Conservation (phyloP, 2,329 filamentous ascomycete species). For the Apiospora koreana region DNA sequence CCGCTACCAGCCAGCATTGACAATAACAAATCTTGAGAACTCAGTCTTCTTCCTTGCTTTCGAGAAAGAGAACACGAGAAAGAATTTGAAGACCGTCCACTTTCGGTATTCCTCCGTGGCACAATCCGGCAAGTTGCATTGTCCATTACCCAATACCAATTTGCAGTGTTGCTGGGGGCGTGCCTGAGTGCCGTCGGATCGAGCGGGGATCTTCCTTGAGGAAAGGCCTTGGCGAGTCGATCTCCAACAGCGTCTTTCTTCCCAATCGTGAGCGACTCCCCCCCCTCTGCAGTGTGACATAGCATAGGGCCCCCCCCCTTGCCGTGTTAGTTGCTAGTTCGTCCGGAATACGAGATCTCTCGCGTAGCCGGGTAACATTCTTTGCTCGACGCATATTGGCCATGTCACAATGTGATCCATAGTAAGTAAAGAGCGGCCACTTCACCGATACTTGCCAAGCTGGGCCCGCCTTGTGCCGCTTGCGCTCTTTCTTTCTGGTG, state of each 20-base stretch:
- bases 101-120: not conserved
- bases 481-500: not conserved
- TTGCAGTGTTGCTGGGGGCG: not conserved
- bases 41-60: not conserved
- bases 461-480: not conserved
- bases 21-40: not conserved
- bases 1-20: not conserved
- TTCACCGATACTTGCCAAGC: not conserved
- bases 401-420: not conserved
- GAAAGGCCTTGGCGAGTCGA: not conserved
- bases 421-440: not conserved
- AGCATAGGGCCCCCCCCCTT: not conserved
- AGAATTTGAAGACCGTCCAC: not conserved
- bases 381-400: not conserved
- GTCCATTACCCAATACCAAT: not conserved
- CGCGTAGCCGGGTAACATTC: not conserved
- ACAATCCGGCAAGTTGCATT: not conserved
- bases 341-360: not conserved
- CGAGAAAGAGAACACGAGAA: not conserved
- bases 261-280: not conserved
- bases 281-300: not conserved
- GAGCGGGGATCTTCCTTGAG: constrained; percentile 4
- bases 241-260: not conserved
- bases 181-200: not conserved
- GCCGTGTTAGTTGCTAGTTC: not conserved